A percentile compares a stretch with the other conserved stretches of the same genome.
Conservation (phyloP, 495 filamentous ascomycete genomes). For the Podospora conica region DNA sequence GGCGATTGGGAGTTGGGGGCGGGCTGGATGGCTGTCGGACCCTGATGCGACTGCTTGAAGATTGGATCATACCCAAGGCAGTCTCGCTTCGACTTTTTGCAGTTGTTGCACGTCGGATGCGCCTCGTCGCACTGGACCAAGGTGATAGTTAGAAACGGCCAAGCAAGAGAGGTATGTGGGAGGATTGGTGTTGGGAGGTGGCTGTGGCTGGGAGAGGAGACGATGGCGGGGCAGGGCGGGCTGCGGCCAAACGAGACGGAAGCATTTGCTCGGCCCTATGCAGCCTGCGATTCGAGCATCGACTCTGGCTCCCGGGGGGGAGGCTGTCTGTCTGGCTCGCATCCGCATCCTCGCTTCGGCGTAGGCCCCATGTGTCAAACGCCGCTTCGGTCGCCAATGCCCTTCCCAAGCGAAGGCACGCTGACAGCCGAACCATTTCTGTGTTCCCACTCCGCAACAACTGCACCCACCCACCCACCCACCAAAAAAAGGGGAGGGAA, state of each 20-base stretch:
- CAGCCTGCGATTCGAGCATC: background rate
- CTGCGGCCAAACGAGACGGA: conserved; percentile 3
- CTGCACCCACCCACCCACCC: conserved; percentile 5
- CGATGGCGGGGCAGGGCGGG: conserved; percentile 4
- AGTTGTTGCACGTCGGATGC: conserved; percentile 93
- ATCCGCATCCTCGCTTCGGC: conserved; percentile 30
- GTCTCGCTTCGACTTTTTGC: conserved; percentile 95
- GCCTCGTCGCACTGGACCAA: conserved; percentile 82
- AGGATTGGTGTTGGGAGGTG: background rate
- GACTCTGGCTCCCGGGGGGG: background rate
- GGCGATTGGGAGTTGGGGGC: conserved; percentile 36
- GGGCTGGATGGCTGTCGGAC: conserved; percentile 72
- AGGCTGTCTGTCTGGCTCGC: conserved; percentile 8
- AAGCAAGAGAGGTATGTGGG: background rate
- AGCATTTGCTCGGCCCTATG: background rate
- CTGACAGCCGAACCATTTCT: conserved; percentile 10
- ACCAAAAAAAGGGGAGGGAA: conserved; percentile 5
- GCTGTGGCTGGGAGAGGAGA: conserved; percentile 8
- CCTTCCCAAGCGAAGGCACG: conserved; percentile 24
- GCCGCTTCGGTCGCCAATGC: conserved; percentile 15
- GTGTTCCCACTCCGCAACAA: conserved; percentile 11
- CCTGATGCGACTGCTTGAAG: conserved; percentile 75
- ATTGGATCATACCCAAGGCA: conserved; percentile 97
- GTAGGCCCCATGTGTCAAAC: conserved; percentile 25
- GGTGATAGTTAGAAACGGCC: background rate